Evolutionary conservation across 805 yeast genomes (phyloP), one percentile per base, ranked within the genome.

Genomic region (Geotrichum ghanense): DNA sequence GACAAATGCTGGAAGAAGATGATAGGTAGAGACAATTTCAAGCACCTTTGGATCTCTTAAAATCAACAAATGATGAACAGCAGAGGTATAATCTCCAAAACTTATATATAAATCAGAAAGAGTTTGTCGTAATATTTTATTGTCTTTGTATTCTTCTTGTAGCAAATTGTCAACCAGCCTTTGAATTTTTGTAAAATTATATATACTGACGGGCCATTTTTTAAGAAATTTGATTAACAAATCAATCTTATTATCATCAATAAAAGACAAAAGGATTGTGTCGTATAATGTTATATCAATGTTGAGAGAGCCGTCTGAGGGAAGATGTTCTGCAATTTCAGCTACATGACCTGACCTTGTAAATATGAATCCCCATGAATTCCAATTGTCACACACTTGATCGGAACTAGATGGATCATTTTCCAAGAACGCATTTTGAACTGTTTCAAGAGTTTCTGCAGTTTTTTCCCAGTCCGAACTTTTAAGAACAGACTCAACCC

Each of bases 31-130:
- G 43, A 88, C 65, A 46, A 86, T 74, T 34, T 72, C 69, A 41
- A 89, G 58, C 0, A 79, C 73, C 14, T 72, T 55, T 0, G 68
- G 58, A 58, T 83, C 88, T 51, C 72, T 68, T 22, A 82, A 62
- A 16, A 60, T 60, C 12, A 85, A 69, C 53, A 85, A 66, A 57
- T 82, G 88, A 0, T 70, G 70, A 5, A 83, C 77, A 1, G 95
- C 89, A 26, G 70, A 69, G 1, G 67, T 65, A 2, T 82, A 82
- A 40, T 80, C 81, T 25, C 74, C 73, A 0, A 77, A 64, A 44
- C 72, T 69, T 9, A 81, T 64, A 54, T 81, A 81, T 7, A 87
- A 55, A 9, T 72, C 65, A 23, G 63, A 63, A 12, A 59, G 50
- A 4, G 54, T 51, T 25, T 31, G 42, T 56, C 42, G 52, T 26